Base-by-base conservation (phyloP, 2,329 filamentous ascomycete genomes). In the Fusarium phyllophilum region DNA sequence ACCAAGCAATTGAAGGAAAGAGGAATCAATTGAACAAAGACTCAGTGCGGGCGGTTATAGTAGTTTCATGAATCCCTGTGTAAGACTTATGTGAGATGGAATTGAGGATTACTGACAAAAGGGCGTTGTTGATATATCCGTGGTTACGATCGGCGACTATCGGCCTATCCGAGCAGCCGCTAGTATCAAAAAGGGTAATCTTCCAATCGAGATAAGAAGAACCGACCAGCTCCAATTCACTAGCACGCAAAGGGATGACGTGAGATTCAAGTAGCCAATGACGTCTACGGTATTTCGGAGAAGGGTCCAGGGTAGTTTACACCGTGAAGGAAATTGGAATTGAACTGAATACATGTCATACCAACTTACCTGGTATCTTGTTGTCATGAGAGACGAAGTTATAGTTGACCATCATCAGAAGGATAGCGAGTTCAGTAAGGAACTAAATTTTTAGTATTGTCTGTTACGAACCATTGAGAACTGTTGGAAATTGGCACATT, bases 201-300 rank as follows among this genome's bases (percentile, higher is more conserved):
- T 49, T 29, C 3, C 14, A 58, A 58, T 36, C 39, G n/a, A 48
- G 55, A 57, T 34, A 57, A 57, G 39, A 33, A 20, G 55, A 33
- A 14, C 15, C 7, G 24, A 29, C 33, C 34, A 26, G 18, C 13
- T 38, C 20, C 13, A 38, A 13, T 36, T 54, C 33, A 38, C 26
- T 24, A 44, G 20, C 33, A 33, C 38, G 13, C 18, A 45, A 44
- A 45, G 51, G 29, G 24, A 49, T 60, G 39, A 52, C 22, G 45
- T 34, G 39, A 46, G 49, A 61, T 33, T 26, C 18, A 36, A 39
- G 31, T 51, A 59, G 31, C 72, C 72, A 74, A 74, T 74, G 68
- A 69, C 68, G 64, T 62, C 41, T 48, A 45, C 31, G 13, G 22
- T 36, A 42, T 42, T 15, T 15, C 8, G 9, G 9, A 10, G 8